Percentiles rank a stretch among this genome's conserved stretches.
Conservation (phyloP, 169 alveolate genomes). For the Eimeria falciformis region DNA sequence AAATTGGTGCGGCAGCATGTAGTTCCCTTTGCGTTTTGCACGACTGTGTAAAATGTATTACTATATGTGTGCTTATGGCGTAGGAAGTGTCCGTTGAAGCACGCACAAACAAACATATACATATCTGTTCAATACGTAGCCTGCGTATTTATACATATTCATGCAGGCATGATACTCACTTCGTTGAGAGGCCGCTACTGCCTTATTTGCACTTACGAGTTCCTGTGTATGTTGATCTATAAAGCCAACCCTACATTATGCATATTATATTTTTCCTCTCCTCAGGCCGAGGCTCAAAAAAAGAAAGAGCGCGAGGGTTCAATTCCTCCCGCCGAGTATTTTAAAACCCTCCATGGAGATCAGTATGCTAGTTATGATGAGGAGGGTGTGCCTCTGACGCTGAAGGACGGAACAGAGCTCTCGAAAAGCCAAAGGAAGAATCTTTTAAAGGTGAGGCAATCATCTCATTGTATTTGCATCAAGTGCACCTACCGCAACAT, state of each 20-base stretch:
- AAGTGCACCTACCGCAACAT: no score
- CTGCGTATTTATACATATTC: background rate
- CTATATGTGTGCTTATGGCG: no score
- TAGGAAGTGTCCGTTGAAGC: no score
- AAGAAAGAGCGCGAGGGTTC: slow-evolving; percentile 30
- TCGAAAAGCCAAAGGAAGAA: slow-evolving; percentile 51
- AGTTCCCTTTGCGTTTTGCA: background rate
- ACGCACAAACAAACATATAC: background rate
- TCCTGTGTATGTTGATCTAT: no score
- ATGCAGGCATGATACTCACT: background rate
- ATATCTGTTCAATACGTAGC: background rate
- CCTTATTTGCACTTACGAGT: no score
- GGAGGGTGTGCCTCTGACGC: slow-evolving; percentile 58
- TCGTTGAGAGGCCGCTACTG: no score
- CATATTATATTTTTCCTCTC: no score
- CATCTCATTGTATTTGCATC: no score
- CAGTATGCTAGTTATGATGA: slow-evolving; percentile 42
- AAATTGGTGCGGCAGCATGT: background rate
- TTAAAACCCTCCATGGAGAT: slow-evolving; percentile 7
- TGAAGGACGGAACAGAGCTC: slow-evolving; percentile 6
- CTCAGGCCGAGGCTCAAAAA: slow-evolving; percentile 57
- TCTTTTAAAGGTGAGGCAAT: slow-evolving; percentile 14
- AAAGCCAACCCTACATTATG: no score
- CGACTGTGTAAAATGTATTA: background rate
- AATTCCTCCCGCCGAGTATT: slow-evolving; percentile 13